These are phyloP conservation scores for Colletotrichum sp. DNA, from an alignment of 2,329 filamentous ascomycete species.

Conservation along the genomic window DNA sequence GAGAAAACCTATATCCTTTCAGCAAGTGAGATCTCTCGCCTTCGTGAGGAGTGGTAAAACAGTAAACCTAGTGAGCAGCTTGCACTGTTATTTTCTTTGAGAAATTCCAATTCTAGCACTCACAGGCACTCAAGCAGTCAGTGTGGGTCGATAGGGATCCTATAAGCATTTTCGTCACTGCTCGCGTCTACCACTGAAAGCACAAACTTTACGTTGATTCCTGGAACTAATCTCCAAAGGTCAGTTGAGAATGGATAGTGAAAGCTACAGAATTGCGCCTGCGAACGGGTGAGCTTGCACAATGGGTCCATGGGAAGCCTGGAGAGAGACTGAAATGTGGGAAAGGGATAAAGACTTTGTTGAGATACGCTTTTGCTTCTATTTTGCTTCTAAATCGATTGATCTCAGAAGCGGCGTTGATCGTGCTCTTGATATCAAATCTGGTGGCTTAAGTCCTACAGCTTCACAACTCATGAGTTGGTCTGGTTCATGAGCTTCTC, in stretches of 20 bases:
- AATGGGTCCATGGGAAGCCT: background rate
- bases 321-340: no score
- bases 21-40: background rate
- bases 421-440: background rate
- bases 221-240: rapidly evolving
- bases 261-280: background rate
- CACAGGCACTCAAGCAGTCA: no score
- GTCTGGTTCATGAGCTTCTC: background rate
- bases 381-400: no score
- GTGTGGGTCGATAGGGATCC: rapidly evolving
- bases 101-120: background rate
- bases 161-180: no score
- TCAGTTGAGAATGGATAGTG: rapidly evolving
- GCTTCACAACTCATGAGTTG: background rate
- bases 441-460: background rate
- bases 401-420: no score
- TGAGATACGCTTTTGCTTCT: no score
- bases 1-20: background rate
- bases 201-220: no score
- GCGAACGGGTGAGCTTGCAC: background rate
- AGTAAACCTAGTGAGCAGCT: background rate
- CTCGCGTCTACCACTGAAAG: no score
- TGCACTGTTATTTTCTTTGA: background rate
- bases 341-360: no score
- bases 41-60: rapidly evolving